A percentile compares a stretch with the other conserved stretches of the same genome.
Evolutionary conservation across 495 filamentous ascomycete genomes (phyloP).

Genomic region (Annulohypoxylon maeteangense): DNA sequence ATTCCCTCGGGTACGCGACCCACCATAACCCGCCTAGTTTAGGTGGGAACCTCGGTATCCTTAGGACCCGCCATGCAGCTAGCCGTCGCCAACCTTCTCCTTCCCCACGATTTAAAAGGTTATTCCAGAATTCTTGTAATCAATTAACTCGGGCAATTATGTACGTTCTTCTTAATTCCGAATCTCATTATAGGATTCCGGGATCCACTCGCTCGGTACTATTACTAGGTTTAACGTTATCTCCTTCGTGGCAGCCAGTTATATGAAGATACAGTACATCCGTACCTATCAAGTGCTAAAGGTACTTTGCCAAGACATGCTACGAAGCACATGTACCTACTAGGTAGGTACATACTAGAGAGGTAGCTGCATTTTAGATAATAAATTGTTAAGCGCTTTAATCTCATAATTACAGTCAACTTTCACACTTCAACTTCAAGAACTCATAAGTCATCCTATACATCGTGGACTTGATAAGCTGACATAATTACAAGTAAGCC

Average conservation of each 20-base stretch:
- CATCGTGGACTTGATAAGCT: background rate
- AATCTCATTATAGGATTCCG: background rate
- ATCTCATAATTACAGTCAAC: background rate
- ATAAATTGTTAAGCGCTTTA: background rate
- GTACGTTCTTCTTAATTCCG: background rate
- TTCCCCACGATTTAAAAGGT: constrained; percentile 2
- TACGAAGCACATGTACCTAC: no score
- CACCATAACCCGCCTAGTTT: background rate
- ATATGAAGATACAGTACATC: background rate
- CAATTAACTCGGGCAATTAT: background rate
- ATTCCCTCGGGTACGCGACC: background rate
- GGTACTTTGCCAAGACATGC: background rate
- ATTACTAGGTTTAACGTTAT: background rate
- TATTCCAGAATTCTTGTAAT: background rate
- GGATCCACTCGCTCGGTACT: background rate
- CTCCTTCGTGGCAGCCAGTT: background rate
- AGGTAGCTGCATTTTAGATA: background rate
- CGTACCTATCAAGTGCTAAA: background rate
- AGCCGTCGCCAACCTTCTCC: background rate
- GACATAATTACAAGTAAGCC: background rate
- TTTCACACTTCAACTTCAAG: background rate
- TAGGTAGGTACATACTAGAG: no score
- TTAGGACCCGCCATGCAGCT: background rate
- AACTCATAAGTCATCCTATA: background rate
- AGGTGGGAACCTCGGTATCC: constrained; percentile 6